Evolutionary conservation across 169 alveolate genomes (phyloP), one percentile per base, ranked within the genome.

Genomic region (Eimeria acervulina): DNA sequence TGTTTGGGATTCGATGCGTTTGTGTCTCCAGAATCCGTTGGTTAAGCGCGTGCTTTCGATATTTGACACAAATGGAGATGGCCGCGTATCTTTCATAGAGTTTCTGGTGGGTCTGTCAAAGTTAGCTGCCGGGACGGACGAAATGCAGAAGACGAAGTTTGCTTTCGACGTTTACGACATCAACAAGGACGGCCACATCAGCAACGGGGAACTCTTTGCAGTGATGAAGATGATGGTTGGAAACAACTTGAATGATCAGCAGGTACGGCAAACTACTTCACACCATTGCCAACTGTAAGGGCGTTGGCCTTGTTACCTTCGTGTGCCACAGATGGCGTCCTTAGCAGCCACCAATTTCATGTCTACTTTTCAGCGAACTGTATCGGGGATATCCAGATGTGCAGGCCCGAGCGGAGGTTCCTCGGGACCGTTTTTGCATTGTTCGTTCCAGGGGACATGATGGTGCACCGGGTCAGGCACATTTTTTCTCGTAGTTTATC

Each of bases 191-290:
- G 99, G 99, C 61, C 98, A 96, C 98, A 99, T 99, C 66, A 98
- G 99, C 47, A 99, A 99, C 96, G 99, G 99, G 51, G 99, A 99
- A 90, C 98, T 99, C 70, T 99, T 99, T 97, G 97, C 98, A 51
- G 99, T 99, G 19, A 99, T 99, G 97, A 98, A 99, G 96, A 99
- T 99, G 99, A 99, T 99, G 99, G 99, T 99, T 90, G 99, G 99
- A 47, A 99, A 98, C 95, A 99, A 99, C 97, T 97, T 99, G 72
- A 99, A 98, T 85, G 99, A 99, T 92, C 97, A 98, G 85, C 99
- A 98, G 97, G 99, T 98, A 93, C 38, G 87, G 40, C n/a, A 17
- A 38, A 21, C 63, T n/a, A n/a, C n/a, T n/a, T n/a, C n/a, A 23
- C 33, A 26, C 87, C 42, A 33, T 33, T 68, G 44, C 21, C 10